Conservation (phyloP, 2,329 filamentous ascomycete genomes). For the Chaetomium globosum region DNA sequence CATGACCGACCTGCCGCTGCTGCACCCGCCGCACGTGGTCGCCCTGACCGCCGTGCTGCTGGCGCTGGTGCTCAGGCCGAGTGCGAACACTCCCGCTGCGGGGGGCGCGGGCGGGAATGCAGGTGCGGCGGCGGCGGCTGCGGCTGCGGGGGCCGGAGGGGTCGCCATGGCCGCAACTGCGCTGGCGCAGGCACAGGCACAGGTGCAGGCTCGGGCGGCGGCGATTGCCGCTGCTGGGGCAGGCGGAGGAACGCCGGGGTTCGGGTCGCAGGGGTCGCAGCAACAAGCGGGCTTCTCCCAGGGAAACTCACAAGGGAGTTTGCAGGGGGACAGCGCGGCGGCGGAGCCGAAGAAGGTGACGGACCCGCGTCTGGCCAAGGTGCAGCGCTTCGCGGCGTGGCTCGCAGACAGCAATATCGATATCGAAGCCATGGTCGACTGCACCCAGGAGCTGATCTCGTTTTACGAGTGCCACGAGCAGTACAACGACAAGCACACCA, state of each 20-base stretch:
- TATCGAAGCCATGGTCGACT: conserved; percentile 82
- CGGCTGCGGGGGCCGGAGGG: conserved; percentile 40
- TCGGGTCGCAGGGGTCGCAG: conserved; percentile 30
- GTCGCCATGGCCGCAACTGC: conserved; percentile 56
- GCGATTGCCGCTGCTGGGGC: conserved; percentile 23
- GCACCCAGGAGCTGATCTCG: conserved; percentile 87
- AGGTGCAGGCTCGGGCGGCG: conserved; percentile 44
- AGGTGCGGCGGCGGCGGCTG: conserved; percentile 29
- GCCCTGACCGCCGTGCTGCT: conserved; percentile 85
- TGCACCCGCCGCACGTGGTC: conserved; percentile 83
- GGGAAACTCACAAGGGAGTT: conserved; percentile 24
- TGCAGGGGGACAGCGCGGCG: conserved; percentile 29
- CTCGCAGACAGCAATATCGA: conserved; percentile 84
- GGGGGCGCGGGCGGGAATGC: conserved; percentile 22
- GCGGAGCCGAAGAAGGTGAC: conserved; percentile 49
- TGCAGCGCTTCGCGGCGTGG: conserved; percentile 72
- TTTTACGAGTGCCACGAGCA: conserved; percentile 74
- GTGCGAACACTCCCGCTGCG: conserved; percentile 35
- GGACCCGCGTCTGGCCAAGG: conserved; percentile 63
- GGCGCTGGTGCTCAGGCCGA: conserved; percentile 77
- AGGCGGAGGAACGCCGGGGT: conserved; percentile 15
- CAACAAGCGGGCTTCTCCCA: conserved; percentile 22
- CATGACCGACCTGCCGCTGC: conserved; percentile 84
- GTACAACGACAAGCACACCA: conserved; percentile 62
- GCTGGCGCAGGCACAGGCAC: conserved; percentile 51